Evolutionary conservation across 306 rosid species (phyloP).

Genomic region (Acacia confusa): DNA sequence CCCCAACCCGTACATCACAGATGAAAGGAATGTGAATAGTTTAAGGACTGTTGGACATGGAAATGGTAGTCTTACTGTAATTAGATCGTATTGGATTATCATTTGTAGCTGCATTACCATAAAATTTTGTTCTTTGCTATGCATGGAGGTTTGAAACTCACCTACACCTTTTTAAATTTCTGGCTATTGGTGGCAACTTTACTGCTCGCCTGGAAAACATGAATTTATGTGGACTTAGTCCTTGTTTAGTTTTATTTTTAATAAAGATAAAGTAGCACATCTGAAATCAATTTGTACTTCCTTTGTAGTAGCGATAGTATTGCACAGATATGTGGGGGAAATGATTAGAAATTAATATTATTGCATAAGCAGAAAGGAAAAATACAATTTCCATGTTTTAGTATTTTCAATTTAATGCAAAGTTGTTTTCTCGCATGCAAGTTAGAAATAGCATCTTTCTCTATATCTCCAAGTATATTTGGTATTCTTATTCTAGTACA

Average conservation of each 20-base stretch:
- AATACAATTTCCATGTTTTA: not conserved
- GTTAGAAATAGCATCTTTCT: not conserved
- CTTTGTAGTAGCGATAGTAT: not conserved
- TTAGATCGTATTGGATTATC: not conserved
- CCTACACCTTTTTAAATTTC: not conserved
- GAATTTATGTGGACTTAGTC: not conserved
- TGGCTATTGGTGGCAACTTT: constrained; percentile 2
- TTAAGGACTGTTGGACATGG: not conserved
- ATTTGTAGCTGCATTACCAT: not conserved
- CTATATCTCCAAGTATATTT: not conserved
- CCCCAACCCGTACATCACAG: not conserved
- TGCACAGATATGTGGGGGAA: not conserved
- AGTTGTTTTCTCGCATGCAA: not conserved
- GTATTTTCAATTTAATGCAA: not conserved
- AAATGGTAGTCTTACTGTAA: not conserved
- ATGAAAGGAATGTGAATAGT: not conserved
- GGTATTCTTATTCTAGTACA: not conserved
- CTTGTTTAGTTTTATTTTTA: not conserved
- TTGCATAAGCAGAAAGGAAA: not conserved
- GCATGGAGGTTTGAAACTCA: not conserved
- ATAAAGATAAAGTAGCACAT: not conserved
- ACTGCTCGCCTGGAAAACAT: not conserved
- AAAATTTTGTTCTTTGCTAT: not conserved
- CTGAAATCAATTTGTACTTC: not conserved
- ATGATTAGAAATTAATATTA: not conserved